Percentiles rank a stretch among this genome's conserved stretches.
These are phyloP conservation scores for Fusarium sp. DNA, from an alignment of 2,329 filamentous ascomycete species.

Conservation along the genomic window DNA sequence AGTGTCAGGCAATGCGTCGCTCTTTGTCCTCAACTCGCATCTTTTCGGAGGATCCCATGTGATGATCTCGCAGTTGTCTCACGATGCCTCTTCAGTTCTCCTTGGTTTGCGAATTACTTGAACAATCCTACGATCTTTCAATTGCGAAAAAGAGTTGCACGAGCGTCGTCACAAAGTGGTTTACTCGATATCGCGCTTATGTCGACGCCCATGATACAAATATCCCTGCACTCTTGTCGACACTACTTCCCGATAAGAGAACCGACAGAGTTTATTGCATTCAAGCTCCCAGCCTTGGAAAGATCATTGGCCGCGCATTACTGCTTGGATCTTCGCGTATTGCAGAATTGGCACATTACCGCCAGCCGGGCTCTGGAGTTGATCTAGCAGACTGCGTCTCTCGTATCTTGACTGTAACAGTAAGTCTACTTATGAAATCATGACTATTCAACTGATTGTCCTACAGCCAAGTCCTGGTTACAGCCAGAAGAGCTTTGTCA, in stretches of 20 bases:
- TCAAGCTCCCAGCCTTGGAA: slow-evolving; percentile 69
- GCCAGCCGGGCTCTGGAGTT: slow-evolving; percentile 62
- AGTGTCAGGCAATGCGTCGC: neutral
- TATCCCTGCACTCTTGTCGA: slow-evolving; percentile 75
- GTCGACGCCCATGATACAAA: slow-evolving; percentile 69
- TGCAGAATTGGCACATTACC: slow-evolving; percentile 72
- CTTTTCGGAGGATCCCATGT: neutral
- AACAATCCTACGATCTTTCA: slow-evolving; percentile 67
- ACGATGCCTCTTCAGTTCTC: slow-evolving; percentile 74
- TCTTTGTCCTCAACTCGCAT: slow-evolving; percentile 2
- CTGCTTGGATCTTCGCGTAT: slow-evolving; percentile 70
- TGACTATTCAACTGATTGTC: neutral
- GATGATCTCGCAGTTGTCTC: slow-evolving; percentile 15
- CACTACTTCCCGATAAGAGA: slow-evolving; percentile 78
- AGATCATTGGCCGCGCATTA: slow-evolving; percentile 75
- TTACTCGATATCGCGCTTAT: slow-evolving; percentile 66
- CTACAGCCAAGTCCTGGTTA: slow-evolving; percentile 57
- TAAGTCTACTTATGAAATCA: slow-evolving; percentile 47
- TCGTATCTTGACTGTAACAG: slow-evolving; percentile 70
- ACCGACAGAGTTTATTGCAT: slow-evolving; percentile 83
- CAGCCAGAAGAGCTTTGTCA: slow-evolving; percentile 58
- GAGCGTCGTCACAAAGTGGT: slow-evolving; percentile 71
- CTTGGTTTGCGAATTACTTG: slow-evolving; percentile 79
- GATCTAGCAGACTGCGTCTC: slow-evolving; percentile 81
- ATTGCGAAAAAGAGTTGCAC: slow-evolving; percentile 49